Evolutionary conservation across 192 early-diverging fungal genomes (phyloP).

Genomic region (Umbelopsis ramanniana): DNA sequence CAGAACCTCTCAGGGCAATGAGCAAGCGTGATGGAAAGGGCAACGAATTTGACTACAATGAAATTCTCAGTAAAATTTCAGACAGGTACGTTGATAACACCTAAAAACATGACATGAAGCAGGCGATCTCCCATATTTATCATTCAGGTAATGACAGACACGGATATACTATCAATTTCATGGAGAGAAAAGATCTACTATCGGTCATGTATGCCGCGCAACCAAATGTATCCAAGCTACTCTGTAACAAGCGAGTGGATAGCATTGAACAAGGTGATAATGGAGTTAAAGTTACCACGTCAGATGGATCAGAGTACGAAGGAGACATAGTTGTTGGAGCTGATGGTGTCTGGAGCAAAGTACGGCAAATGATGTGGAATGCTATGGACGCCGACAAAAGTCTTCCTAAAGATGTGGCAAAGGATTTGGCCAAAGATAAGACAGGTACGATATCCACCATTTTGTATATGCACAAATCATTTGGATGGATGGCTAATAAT

Average conservation of each 20-base stretch:
- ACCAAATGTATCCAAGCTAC: background rate
- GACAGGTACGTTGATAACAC: background rate
- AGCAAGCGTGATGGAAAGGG: no score
- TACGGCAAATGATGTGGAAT: conserved; percentile 32
- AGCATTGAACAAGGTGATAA: conserved; percentile 24
- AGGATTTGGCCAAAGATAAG: background rate
- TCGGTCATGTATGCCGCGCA: conserved; percentile 8
- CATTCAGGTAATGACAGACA: background rate
- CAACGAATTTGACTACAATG: no score
- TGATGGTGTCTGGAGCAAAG: conserved; percentile 36
- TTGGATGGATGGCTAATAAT: background rate
- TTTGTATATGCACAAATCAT: background rate
- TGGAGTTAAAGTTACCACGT: conserved; percentile 24
- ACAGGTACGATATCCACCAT: background rate
- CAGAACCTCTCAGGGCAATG: background rate
- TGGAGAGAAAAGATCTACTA: background rate
- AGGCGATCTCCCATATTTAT: no score
- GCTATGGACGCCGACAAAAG: background rate
- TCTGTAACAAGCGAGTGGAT: conserved; percentile 28
- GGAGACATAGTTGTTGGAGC: conserved; percentile 44
- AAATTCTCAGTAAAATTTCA: background rate
- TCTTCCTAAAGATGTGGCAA: background rate
- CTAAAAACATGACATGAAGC: no score
- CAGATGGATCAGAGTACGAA: conserved; percentile 29
- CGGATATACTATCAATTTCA: background rate